Evolutionary conservation across 495 filamentous ascomycete genomes (phyloP).

Genomic region (Lasiosphaeria miniovina): DNA sequence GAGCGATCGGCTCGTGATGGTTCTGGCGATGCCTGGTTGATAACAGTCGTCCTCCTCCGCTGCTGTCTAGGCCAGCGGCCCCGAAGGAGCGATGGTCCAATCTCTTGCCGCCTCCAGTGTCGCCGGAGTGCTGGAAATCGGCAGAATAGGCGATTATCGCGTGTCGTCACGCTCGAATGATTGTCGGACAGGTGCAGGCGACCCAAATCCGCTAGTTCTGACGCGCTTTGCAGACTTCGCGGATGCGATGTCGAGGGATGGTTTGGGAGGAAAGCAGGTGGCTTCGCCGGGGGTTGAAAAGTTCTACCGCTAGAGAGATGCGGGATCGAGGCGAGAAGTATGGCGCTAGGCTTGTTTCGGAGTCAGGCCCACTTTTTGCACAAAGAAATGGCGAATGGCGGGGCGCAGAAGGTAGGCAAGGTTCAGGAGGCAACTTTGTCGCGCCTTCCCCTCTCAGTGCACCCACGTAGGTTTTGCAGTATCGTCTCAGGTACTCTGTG

Average conservation of each 20-base stretch:
- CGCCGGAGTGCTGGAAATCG: conserved; percentile 19
- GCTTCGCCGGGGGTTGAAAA: conserved; percentile 28
- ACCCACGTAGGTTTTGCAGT: no score
- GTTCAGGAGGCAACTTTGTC: neutral
- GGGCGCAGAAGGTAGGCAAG: no score
- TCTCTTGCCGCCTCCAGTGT: conserved; percentile 23
- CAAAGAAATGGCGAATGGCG: neutral
- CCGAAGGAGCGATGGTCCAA: conserved; percentile 31
- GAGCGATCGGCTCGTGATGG: conserved; percentile 17
- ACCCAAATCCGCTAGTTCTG: conserved; percentile 29
- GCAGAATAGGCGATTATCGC: conserved; percentile 24
- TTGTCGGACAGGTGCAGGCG: conserved; percentile 28
- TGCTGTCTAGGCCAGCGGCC: conserved; percentile 36
- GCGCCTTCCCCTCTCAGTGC: no score
- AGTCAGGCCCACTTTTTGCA: conserved; percentile 16
- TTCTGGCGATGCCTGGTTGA: conserved; percentile 18
- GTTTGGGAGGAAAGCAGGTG: conserved; percentile 32
- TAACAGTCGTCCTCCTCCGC: conserved; percentile 29
- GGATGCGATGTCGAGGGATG: conserved; percentile 24
- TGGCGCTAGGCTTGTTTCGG: conserved; percentile 13
- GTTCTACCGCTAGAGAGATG: conserved; percentile 27
- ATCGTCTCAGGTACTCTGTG: no score
- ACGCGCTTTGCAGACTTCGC: conserved; percentile 39
- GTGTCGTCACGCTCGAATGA: conserved; percentile 19
- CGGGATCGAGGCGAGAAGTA: conserved; percentile 14